These are phyloP conservation scores for Tolypocladium ovalisporum DNA, from an alignment of 2,329 filamentous ascomycete species.

Conservation along the genomic window DNA sequence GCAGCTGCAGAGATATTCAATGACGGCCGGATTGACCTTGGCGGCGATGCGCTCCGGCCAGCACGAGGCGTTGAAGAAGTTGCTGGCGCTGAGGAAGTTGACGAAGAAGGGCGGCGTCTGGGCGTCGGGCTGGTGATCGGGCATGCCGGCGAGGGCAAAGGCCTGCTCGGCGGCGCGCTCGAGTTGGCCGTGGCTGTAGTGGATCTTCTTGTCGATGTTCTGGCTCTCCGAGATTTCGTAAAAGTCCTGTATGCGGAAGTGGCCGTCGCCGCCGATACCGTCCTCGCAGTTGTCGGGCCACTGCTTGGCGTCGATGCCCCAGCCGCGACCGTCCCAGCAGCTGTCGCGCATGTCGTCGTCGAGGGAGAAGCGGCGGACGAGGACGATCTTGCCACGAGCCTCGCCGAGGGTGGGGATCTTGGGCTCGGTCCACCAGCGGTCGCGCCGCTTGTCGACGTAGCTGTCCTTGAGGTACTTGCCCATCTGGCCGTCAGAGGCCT, in stretches of 20 bases:
- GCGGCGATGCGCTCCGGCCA: constrained; percentile 91
- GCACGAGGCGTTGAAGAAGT: constrained; percentile 85
- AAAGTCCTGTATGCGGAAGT: constrained; percentile 85
- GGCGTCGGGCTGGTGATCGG: constrained; percentile 13
- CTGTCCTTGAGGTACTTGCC: constrained; percentile 60
- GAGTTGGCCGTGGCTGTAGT: constrained; percentile 62
- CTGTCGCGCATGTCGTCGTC: constrained; percentile 38
- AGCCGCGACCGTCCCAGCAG: constrained; percentile 40
- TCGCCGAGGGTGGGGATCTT: constrained; percentile 69
- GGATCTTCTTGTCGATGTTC: constrained; percentile 73
- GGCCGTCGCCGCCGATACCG: constrained; percentile 56
- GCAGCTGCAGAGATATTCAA: constrained; percentile 49
- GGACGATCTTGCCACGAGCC: constrained; percentile 69
- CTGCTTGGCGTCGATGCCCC: constrained; percentile 47
- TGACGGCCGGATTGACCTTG: constrained; percentile 69
- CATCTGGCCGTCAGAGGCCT: constrained; percentile 68
- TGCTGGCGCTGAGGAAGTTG: constrained; percentile 85
- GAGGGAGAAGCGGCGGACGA: constrained; percentile 70
- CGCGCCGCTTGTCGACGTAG: constrained; percentile 48
- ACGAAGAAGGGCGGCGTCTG: constrained; percentile 58
- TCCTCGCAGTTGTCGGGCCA: constrained; percentile 90
- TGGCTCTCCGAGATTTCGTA: constrained; percentile 72
- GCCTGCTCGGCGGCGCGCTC: constrained; percentile 52
- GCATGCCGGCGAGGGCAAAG: constrained; percentile 30
- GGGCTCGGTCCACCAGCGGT: constrained; percentile 69